phyloP scores from a whole-genome alignment of 2,329 filamentous ascomycete genomes.

The Ophiostoma triangulosporum region DNA sequence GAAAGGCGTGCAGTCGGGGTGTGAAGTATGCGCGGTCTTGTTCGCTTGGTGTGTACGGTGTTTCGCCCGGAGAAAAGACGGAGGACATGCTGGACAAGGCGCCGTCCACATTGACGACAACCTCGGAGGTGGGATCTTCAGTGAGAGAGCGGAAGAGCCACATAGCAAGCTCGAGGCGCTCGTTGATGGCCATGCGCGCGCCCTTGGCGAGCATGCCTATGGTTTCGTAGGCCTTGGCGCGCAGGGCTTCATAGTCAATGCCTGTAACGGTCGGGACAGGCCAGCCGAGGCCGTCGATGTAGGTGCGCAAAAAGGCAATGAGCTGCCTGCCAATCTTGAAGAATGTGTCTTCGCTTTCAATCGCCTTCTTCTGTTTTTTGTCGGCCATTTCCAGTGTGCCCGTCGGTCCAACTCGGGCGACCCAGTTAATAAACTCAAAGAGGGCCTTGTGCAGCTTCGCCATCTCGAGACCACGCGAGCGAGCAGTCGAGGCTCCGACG shows the following conservation, averaged over 20 bases:
- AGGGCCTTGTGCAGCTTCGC: conserved; percentile 69
- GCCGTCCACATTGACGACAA: conserved; percentile 79
- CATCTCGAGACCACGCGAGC: conserved; percentile 53
- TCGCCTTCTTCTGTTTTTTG: conserved; percentile 12
- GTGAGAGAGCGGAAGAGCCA: conserved; percentile 79
- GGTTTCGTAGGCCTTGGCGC: conserved; percentile 77
- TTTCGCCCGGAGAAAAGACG: conserved; percentile 23
- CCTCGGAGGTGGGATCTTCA: conserved; percentile 61
- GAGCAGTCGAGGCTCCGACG: background rate
- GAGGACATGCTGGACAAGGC: conserved; percentile 61
- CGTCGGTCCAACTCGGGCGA: conserved; percentile 57
- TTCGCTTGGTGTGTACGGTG: background rate
- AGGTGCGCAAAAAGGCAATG: conserved; percentile 55
- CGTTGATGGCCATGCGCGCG: conserved; percentile 39
- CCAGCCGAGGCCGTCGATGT: conserved; percentile 74
- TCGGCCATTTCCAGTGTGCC: conserved; percentile 6
- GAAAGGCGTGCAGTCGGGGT: conserved; percentile 33
- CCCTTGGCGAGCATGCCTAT: conserved; percentile 68
- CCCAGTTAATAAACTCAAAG: conserved; percentile 78
- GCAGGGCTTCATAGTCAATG: conserved; percentile 48
- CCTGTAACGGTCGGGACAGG: conserved; percentile 43
- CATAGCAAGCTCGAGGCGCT: conserved; percentile 36
- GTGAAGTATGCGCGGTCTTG: background rate
- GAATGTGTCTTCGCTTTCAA: background rate
- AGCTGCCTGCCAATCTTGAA: conserved; percentile 40